Evolutionary conservation across 2,329 filamentous ascomycete genomes (phyloP), one percentile per base, ranked within the genome.

Genomic region (Leptodontidium sp.): DNA sequence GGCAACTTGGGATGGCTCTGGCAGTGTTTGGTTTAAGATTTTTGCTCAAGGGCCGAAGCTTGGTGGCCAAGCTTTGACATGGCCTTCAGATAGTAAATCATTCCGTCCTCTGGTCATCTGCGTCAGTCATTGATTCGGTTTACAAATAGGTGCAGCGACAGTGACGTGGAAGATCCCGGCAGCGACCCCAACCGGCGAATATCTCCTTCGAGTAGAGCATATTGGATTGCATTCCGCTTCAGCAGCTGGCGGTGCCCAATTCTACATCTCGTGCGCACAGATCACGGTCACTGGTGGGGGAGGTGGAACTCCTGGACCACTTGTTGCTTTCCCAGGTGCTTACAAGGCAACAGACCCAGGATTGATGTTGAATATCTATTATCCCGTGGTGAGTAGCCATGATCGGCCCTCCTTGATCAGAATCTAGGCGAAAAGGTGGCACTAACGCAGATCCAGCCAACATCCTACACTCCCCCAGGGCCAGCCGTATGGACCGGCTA

Each of bases 201-300:
- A 81, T 57, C 77, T 81, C 61, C 63, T 79, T 29, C 77, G 79
- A 12, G 72, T 74, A 8, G 79, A 81, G 70, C 79, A 79, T 55
- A 79, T 80, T 63, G 79, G 59, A 9, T 68, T 75, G 6, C 74
- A 76, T 38, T 58, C 52, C 6, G 73, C 71, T 8, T 24, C 52
- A 17, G 38, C 21, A 24, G 61, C 65, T 17, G 69, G 69, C 21
- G 75, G 74, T 55, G 74, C 73, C 3, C 75, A 76, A 14, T 75
- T 74, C 47, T 76, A 75, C 62, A 58, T 82, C 58, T 78, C 78
- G 7, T 84, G 82, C 65, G 78, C 77, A 6, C 81, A 84, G 69
- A 73, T 83, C 64, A 81, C 77, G 53, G 77, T 84, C 21, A 81
- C 81, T 0, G 80, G 79, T 24, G 80, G 81, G 14, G 82, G 81